phyloP scores from a whole-genome alignment of 441 rosid genomes.

The Eruca vesicaria region DNA sequence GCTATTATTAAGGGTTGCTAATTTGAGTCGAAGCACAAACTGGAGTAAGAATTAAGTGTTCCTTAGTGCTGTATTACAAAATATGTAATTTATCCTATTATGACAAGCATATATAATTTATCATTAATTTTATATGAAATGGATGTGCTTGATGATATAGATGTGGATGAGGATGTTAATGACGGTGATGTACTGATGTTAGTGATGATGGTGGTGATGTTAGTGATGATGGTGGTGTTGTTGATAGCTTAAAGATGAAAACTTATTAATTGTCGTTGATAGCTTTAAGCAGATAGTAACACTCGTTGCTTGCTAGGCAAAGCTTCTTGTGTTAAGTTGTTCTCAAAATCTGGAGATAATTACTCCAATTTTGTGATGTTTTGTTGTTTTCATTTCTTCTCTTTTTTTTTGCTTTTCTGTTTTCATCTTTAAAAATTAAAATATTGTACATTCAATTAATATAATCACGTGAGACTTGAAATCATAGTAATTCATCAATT shows the following conservation, averaged over 20 bases:
- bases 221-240: constrained; percentile 12
- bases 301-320: constrained; percentile 22
- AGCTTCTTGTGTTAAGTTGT: constrained; percentile 16
- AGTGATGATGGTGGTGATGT: constrained; percentile 16
- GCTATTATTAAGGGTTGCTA: not conserved
- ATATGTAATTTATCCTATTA: no score
- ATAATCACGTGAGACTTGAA: not conserved
- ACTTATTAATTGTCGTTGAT: no score
- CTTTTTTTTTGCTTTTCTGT: not conserved
- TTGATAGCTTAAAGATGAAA: constrained; percentile 32
- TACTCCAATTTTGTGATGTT: constrained; percentile 23
- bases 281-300: not conserved
- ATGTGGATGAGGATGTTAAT: constrained; percentile 27
- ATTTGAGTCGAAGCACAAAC: not conserved
- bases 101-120: no score
- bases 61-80: not conserved
- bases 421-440: not conserved
- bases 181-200: constrained; percentile 15
- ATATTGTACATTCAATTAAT: not conserved
- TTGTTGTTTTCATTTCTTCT: not conserved
- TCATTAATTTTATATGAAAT: not conserved
- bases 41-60: not conserved
- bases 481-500: not conserved
- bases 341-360: not conserved
- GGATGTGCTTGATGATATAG: constrained; percentile 48